Evolutionary conservation across 2,329 filamentous ascomycete species (phyloP).

Genomic region (Arthrinium phaeospermum): DNA sequence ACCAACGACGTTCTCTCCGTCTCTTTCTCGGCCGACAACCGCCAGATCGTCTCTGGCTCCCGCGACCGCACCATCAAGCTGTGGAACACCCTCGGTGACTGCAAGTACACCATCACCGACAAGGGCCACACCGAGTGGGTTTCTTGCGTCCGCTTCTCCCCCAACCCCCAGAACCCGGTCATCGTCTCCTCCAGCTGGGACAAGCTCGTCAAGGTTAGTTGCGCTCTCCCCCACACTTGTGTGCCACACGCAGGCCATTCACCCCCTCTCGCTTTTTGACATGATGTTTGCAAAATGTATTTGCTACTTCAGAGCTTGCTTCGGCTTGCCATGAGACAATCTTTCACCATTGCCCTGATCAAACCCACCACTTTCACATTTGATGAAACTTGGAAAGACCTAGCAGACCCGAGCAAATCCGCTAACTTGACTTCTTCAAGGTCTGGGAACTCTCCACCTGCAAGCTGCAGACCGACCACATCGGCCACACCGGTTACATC

Average conservation of each 20-base stretch:
- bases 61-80: conserved; percentile 99
- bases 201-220: conserved; percentile 96
- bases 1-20: conserved; percentile 99
- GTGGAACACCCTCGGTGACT: conserved; percentile 99
- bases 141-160: conserved; percentile 98
- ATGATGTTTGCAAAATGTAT: conserved; percentile 99
- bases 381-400: background rate
- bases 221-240: conserved; percentile 1
- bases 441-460: conserved; percentile 99
- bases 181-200: conserved; percentile 99
- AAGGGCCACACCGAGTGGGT: conserved; percentile 99
- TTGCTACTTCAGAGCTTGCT: conserved; percentile 99
- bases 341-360: conserved; percentile 88
- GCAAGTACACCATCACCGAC: conserved; percentile 99
- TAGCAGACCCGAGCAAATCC: background rate
- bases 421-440: conserved; percentile 52
- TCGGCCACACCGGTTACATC: conserved; percentile 99
- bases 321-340: conserved; percentile 93
- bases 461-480: conserved; percentile 99
- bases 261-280: conserved; percentile 45
- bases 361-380: conserved; percentile 4
- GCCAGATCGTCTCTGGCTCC: conserved; percentile 98
- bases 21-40: conserved; percentile 99
- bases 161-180: conserved; percentile 99
- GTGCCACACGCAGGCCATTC: conserved; percentile 4